Conservation (phyloP, 78 protist species). For the Dictyostelium firmibasis region DNA sequence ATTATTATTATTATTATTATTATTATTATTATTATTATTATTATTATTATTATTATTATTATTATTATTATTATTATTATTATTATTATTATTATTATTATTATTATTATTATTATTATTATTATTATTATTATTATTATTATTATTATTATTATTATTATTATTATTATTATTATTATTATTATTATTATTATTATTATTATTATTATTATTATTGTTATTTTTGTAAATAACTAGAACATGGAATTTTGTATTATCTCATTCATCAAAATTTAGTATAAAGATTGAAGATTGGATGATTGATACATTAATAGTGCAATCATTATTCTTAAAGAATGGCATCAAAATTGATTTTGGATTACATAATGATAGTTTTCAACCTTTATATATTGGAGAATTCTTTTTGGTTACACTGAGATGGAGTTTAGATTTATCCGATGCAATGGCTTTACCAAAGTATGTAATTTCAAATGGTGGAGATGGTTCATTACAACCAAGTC, state of each 20-base stretch:
- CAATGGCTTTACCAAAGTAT: neutral
- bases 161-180: too few relatives aligned
- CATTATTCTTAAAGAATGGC: neutral
- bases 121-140: too few relatives aligned
- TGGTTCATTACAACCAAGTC: neutral
- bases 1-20: too few relatives aligned
- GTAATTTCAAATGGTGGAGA: neutral
- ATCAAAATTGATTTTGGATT: neutral
- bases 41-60: too few relatives aligned
- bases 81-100: too few relatives aligned
- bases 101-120: too few relatives aligned
- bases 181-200: neutral
- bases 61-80: too few relatives aligned
- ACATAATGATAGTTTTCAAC: neutral
- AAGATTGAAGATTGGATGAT: constrained; percentile 24
- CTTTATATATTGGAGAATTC: neutral
- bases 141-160: too few relatives aligned
- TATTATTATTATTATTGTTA: neutral
- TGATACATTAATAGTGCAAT: neutral
- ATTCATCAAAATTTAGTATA: neutral
- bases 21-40: too few relatives aligned
- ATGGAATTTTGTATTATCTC: neutral
- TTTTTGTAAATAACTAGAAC: neutral
- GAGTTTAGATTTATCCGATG: neutral
- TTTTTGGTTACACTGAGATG: neutral